phyloP scores from a whole-genome alignment of 2,329 filamentous ascomycete species.

The Rhytidhysteron rufulum region DNA sequence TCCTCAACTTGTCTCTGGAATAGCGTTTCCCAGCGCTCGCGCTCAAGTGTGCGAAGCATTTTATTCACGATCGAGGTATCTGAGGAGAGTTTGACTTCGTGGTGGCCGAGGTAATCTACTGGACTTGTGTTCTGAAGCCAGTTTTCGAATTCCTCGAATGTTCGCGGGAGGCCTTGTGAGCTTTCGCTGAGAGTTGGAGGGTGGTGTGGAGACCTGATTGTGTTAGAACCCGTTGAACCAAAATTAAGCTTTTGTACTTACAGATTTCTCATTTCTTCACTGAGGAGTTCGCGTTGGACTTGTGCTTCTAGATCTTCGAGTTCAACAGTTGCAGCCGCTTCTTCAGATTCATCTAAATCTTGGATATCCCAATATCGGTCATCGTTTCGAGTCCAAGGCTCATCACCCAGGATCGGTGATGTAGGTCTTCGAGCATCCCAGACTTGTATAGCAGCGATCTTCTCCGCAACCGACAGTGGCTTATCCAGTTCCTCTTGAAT shows the following conservation, averaged over 20 bases:
- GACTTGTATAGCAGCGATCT: constrained; percentile 16
- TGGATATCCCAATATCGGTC: constrained; percentile 19
- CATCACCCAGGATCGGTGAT: constrained; percentile 14
- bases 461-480: constrained; percentile 16
- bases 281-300: not conserved
- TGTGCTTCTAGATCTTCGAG: not conserved
- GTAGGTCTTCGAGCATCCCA: constrained; percentile 1
- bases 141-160: constrained; percentile 5
- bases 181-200: too few relatives aligned
- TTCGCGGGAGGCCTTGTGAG: constrained; percentile 5
- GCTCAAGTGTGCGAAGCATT: constrained; percentile 2
- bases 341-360: not conserved
- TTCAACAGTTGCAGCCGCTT: not conserved
- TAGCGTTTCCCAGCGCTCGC: constrained; percentile 11
- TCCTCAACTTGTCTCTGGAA: constrained; percentile 8
- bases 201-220: too few relatives aligned
- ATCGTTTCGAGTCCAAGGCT: constrained; percentile 24
- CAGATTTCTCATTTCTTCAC: not conserved
- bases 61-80: not conserved
- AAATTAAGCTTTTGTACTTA: too few relatives aligned
- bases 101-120: constrained; percentile 1
- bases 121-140: constrained; percentile 8
- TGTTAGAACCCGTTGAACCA: too few relatives aligned
- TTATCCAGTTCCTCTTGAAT: not conserved
- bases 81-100: not conserved